These are phyloP conservation scores for Nakaseomyces kungkrabaensis DNA, from an alignment of 1,139 yeast species.

Conservation along the genomic window DNA sequence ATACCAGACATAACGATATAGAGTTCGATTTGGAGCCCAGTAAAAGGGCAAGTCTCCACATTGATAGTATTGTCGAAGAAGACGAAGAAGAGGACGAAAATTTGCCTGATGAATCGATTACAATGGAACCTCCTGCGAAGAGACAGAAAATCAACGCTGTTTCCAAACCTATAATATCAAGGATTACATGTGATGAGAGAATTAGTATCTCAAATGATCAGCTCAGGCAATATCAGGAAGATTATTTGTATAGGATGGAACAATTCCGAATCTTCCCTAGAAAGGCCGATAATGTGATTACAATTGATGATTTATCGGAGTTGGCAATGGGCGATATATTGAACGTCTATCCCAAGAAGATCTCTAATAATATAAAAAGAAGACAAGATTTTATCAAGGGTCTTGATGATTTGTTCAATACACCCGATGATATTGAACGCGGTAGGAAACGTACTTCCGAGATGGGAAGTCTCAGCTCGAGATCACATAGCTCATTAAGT, in stretches of 20 bases:
- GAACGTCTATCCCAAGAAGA: neutral
- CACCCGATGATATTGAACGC: slow-evolving; percentile 13
- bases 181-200: slow-evolving; percentile 6
- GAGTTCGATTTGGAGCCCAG: slow-evolving; percentile 6
- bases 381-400: neutral
- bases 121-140: slow-evolving; percentile 9
- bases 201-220: slow-evolving; percentile 1
- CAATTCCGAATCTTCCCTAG: neutral
- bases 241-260: neutral
- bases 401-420: neutral
- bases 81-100: slow-evolving; percentile 4
- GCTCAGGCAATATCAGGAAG: neutral
- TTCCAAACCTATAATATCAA: neutral
- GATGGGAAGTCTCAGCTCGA: slow-evolving; percentile 8
- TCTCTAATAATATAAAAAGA: neutral
- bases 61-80: slow-evolving; percentile 3
- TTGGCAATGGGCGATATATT: neutral
- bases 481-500: slow-evolving; percentile 21
- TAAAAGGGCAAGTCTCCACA: slow-evolving; percentile 2
- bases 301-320: neutral
- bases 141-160: slow-evolving; percentile 3
- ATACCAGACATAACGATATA: slow-evolving; percentile 4
- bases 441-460: slow-evolving; percentile 16
- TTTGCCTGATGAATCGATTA: slow-evolving; percentile 7
- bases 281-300: neutral